Conservation (phyloP, 2,329 filamentous ascomycete species). For the Leptographium flavum region DNA sequence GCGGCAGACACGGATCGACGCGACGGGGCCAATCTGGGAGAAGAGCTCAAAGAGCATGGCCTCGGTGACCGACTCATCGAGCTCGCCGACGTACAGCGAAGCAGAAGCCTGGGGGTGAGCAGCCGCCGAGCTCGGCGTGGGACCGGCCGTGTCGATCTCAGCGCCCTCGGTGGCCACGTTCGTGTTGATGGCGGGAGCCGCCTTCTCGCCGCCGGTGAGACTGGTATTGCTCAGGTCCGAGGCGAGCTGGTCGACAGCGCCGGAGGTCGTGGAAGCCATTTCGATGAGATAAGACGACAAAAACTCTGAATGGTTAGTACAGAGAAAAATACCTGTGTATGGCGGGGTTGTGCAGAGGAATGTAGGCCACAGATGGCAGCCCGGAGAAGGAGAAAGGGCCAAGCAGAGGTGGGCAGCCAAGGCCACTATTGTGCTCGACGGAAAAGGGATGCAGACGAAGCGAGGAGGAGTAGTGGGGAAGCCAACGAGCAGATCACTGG, state of each 20-base stretch:
- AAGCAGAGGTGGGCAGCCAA: background rate
- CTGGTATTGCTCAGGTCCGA: constrained; percentile 60
- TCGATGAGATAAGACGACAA: constrained; percentile 18
- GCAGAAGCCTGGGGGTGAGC: constrained; percentile 81
- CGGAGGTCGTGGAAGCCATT: constrained; percentile 45
- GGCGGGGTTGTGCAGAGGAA: background rate
- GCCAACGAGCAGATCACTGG: too few relatives aligned
- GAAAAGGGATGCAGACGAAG: background rate
- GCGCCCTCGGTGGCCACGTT: constrained; percentile 42
- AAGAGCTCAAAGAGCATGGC: constrained; percentile 99
- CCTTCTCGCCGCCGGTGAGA: constrained; percentile 53
- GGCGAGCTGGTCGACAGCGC: constrained; percentile 67
- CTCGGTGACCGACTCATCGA: constrained; percentile 94
- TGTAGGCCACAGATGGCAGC: background rate
- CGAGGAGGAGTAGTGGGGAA: too few relatives aligned
- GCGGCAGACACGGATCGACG: constrained; percentile 98
- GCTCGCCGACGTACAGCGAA: constrained; percentile 97
- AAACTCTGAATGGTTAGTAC: constrained; percentile 10
- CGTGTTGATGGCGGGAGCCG: constrained; percentile 60
- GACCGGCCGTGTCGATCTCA: constrained; percentile 48
- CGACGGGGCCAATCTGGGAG: constrained; percentile 96
- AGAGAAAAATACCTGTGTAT: background rate
- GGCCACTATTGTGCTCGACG: background rate
- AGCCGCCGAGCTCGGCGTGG: constrained; percentile 60
- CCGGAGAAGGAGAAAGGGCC: background rate